phyloP scores from a whole-genome alignment of 768 basidiomycete species.

The Tricholoma bakamatsutake region DNA sequence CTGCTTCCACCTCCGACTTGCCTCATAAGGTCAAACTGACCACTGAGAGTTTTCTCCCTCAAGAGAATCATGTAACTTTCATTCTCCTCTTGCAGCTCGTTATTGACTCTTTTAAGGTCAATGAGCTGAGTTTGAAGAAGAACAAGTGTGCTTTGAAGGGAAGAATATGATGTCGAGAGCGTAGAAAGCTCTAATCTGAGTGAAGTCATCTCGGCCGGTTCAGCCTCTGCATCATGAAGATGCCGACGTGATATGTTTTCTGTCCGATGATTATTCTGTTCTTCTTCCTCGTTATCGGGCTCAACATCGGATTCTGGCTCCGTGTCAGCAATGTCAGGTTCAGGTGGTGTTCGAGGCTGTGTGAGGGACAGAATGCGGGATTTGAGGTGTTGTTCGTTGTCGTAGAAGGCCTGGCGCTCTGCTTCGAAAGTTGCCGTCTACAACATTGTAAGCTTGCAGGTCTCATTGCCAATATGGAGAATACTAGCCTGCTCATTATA shows the following conservation, averaged over 20 bases:
- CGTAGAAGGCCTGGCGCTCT: conserved; percentile 88
- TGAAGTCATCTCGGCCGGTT: conserved; percentile 85
- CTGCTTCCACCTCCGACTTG: conserved; percentile 50
- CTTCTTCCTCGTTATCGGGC: conserved; percentile 26
- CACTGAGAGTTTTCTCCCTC: conserved; percentile 85
- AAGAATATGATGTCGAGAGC: conserved; percentile 78
- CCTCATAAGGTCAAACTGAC: conserved; percentile 74
- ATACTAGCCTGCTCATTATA: conserved; percentile 80
- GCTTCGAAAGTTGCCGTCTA: conserved; percentile 87
- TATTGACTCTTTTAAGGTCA: conserved; percentile 85
- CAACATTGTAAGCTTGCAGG: conserved; percentile 10
- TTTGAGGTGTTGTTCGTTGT: conserved; percentile 91
- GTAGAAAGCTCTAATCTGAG: conserved; percentile 81
- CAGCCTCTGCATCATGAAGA: conserved; percentile 57
- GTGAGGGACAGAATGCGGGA: conserved; percentile 80
- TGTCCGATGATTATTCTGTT: conserved; percentile 10
- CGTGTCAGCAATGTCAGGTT: conserved; percentile 28
- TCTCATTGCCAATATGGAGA: conserved; percentile 2
- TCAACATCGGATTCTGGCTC: conserved; percentile 38
- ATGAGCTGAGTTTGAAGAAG: conserved; percentile 79
- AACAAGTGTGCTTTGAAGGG: conserved; percentile 78
- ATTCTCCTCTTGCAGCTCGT: conserved; percentile 90
- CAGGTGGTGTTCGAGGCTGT: conserved; percentile 55
- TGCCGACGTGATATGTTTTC: conserved; percentile 34
- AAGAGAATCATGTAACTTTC: conserved; percentile 95